Base-by-base conservation (phyloP, 2,329 filamentous ascomycete species). In the Fusarium guadeloupense region DNA sequence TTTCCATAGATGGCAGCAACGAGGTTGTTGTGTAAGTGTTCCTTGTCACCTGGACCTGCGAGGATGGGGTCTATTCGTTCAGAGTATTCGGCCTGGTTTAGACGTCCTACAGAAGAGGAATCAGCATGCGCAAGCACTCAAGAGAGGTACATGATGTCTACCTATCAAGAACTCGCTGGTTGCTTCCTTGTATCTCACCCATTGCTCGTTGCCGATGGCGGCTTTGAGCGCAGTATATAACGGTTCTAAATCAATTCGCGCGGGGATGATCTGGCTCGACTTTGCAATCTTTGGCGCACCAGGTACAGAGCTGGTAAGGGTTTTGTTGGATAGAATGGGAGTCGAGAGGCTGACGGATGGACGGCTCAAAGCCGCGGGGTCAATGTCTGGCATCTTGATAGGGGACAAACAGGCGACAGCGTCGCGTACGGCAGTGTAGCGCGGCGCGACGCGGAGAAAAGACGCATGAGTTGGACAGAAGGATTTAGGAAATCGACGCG, bases 11-110 rank as follows among this genome's bases (percentile, higher is more conserved):
- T 85, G 50, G 85, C 86, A 53, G 86, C 80, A 60, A 90, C 77
- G 45, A 90, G 83, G 74, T 89, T 86, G 72, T 90, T 90, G 69
- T 90, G 88, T 4, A 89, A 77, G 69, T 88, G 86, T 53, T 84
- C 81, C 64, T 80, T 85, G 59, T 88, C 84, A 66, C 85, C 83
- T 71, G 79, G 83, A 7, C 84, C 84, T 26, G 78, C 73, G 23
- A 89, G 78, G 58, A 89, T 86, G 19, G 81, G 80, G 60, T 89
- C 85, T 72, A 89, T 83, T 55, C 80, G 78, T 60, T 82, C 79
- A 17, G 83, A 80, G 67, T 85, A 84, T 70, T 89, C 87, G 59
- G 75, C 73, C 71, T 89, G 86, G 71, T 88, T 88, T 41, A 89
- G 77, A 20, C 85, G 84, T 44, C 86, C 87, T 89, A n/a, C n/a